Conservation (phyloP, 768 basidiomycete genomes). For the Xerocomus potaroensis region DNA sequence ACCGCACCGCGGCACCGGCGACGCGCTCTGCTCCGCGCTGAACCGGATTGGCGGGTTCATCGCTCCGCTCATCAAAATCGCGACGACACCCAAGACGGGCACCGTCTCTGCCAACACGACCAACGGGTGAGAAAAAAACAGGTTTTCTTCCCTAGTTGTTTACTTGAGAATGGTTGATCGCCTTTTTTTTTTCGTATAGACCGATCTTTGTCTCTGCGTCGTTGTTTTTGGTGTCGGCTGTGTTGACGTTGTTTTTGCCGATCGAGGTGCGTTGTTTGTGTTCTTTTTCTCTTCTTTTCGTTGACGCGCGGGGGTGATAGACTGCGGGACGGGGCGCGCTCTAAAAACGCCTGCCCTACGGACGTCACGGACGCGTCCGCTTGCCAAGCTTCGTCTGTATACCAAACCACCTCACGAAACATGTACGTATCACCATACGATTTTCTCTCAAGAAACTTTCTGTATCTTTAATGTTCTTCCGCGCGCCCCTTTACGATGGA, state of each 20-base stretch:
- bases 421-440: no score
- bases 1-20: conserved; percentile 52
- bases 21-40: conserved; percentile 45
- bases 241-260: conserved; percentile 40
- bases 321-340: conserved; percentile 27
- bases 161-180: no score
- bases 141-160: conserved; percentile 6
- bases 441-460: no score
- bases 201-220: conserved; percentile 48
- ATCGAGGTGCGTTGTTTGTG: conserved; percentile 37
- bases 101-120: conserved; percentile 28
- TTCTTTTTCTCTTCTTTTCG: neutral
- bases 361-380: no score
- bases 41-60: conserved; percentile 47
- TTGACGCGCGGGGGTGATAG: conserved; percentile 5
- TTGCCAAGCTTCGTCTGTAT: no score
- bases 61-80: conserved; percentile 47
- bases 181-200: conserved; percentile 19
- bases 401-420: no score
- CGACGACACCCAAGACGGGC: conserved; percentile 34
- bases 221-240: conserved; percentile 39
- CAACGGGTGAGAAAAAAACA: no score
- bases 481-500: no score
- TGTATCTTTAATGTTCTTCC: no score
- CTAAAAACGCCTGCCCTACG: no score